These are phyloP conservation scores for Paxillus ammoniavirescens DNA, from an alignment of 768 basidiomycete genomes.

Conservation along the genomic window DNA sequence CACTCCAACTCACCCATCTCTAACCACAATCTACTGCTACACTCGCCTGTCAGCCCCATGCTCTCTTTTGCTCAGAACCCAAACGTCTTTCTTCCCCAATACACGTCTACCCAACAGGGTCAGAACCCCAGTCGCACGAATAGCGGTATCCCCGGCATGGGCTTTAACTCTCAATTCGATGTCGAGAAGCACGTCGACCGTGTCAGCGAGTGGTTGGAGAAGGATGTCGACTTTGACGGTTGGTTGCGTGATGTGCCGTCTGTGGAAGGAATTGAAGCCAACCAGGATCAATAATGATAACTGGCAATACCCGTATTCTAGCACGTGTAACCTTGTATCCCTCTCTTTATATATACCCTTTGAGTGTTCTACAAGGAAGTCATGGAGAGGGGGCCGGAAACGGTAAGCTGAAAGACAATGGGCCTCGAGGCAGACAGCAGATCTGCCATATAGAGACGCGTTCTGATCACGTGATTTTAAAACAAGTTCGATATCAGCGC, in stretches of 20 bases:
- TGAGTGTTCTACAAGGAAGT: neutral
- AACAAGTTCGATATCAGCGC: constrained; percentile 36
- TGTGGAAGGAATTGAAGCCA: constrained; percentile 24
- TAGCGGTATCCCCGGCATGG: constrained; percentile 35
- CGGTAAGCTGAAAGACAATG: constrained; percentile 27
- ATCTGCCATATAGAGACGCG: constrained; percentile 18
- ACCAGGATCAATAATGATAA: constrained; percentile 13
- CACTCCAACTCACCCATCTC: constrained; percentile 23
- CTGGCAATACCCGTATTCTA: constrained; percentile 3
- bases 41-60: constrained; percentile 35
- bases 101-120: constrained; percentile 36
- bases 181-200: constrained; percentile 52
- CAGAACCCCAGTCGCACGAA: constrained; percentile 17
- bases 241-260: constrained; percentile 47
- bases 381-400: constrained; percentile 10
- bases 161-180: constrained; percentile 59
- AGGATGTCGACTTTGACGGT: constrained; percentile 55
- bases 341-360: constrained; percentile 14
- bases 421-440: constrained; percentile 26
- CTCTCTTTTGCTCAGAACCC: constrained; percentile 36
- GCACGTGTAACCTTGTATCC: constrained; percentile 14
- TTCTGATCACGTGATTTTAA: constrained; percentile 27
- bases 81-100: constrained; percentile 35
- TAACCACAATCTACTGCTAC: constrained; percentile 24
- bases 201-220: constrained; percentile 54